Evolutionary conservation across 495 filamentous ascomycete species (phyloP), one percentile per base, ranked within the genome.

Genomic region (Daldinia vernicosa): DNA sequence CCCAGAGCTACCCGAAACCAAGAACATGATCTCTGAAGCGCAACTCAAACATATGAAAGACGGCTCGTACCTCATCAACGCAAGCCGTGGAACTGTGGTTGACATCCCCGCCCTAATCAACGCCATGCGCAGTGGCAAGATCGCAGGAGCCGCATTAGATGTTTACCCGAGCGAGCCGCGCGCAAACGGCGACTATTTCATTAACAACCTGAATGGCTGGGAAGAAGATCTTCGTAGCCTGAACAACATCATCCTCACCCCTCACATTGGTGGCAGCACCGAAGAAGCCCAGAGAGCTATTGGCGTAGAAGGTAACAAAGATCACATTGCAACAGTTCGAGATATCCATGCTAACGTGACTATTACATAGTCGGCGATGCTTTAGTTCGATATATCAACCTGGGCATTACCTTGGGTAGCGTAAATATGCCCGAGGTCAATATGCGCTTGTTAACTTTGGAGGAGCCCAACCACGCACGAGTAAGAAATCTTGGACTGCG

Each of bases 221-320:
- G 91, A 86, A n/a, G 86, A 92, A 58, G 94, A 97, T 66, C 88
- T 99, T 51, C 89, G 92, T 27, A 84, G 86, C 39, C 85, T 98
- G 54, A 94, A 91, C 79, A 99, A 99, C 80, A 80, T 99, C 70
- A 97, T 99, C 66, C 84, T 99, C 32, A 95, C 94, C 3, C 95
- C 95, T 22, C 95, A 99, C 76, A 98, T 99, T 75, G 95, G 95
- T 60, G 95, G 95, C 33, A 96, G 92, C 80, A 99, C 96, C 3
- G 96, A 99, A 79, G 94, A 99, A 83, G 96, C 96, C 6, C 96
- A 99, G 81, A 89, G 92, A 59, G 95, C 96, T 8, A 99, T 98
- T 77, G 96, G 96, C 71, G 84, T 96, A 27, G 96, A 99, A 84
- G 83, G 82, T 81, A 74, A 39, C 59, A 14, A 50, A 27, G 14